These are phyloP conservation scores for Darksidea phi DNA, from an alignment of 495 filamentous ascomycete genomes.

Conservation along the genomic window DNA sequence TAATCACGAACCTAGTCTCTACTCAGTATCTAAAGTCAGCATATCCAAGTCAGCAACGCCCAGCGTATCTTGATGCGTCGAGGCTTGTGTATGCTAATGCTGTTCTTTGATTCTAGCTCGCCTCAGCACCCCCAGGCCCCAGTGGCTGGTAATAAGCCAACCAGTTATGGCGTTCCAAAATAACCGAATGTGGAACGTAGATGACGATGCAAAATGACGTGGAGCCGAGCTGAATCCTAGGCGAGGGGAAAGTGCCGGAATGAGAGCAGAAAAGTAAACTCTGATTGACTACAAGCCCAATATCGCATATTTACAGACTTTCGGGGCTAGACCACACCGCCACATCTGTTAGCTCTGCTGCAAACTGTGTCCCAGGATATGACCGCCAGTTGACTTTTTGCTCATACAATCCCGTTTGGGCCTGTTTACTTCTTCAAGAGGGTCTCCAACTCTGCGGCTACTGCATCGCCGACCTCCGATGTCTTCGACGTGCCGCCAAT, in stretches of 20 bases:
- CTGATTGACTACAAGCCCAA: too few relatives aligned
- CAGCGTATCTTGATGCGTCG: too few relatives aligned
- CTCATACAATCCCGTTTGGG: background rate
- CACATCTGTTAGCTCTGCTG: background rate
- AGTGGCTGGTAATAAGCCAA: background rate
- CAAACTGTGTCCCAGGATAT: background rate
- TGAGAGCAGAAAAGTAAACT: background rate
- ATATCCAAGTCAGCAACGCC: too few relatives aligned
- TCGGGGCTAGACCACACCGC: too few relatives aligned
- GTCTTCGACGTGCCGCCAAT: slow-evolving; percentile 73
- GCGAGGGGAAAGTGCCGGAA: background rate
- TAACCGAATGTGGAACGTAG: background rate
- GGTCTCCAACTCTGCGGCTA: slow-evolving; percentile 65
- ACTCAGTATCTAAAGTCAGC: background rate
- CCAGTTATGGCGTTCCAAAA: background rate
- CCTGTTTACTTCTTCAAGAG: slow-evolving; percentile 45
- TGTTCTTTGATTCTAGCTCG: too few relatives aligned
- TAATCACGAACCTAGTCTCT: background rate
- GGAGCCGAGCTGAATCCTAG: background rate
- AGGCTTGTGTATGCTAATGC: too few relatives aligned
- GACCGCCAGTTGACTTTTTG: background rate
- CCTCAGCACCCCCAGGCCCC: too few relatives aligned
- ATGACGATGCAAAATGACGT: background rate
- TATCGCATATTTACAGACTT: too few relatives aligned
- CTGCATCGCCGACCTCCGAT: slow-evolving; percentile 76